Evolutionary conservation across 805 yeast genomes (phyloP), one percentile per base, ranked within the genome.

Genomic region (Kazachstania kunashirensis): DNA sequence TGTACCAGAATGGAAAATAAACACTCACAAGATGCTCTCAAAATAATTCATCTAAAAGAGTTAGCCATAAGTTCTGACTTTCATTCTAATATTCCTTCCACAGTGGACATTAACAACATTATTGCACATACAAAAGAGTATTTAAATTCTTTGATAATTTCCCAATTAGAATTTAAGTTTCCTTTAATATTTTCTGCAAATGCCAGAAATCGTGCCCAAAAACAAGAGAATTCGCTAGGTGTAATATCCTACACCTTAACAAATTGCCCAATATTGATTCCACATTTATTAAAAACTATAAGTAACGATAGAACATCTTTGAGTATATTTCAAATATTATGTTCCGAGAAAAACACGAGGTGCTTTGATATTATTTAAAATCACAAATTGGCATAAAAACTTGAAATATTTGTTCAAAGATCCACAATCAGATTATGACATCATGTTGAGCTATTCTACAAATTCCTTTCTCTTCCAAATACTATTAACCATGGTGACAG

Each of bases 161-260:
- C 61, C 0, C 55, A 61, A 31, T 42, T 61, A 34, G 67, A 62
- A 34, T 55, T 58, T 29, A 52, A 50, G 25, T 53, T 49, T 39
- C 66, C 67, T 4, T 38, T 61, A 18, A 52, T 58, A 5, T 62
- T 61, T 34, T 59, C 57, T 11, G 36, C 36, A 16, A 36, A 35
- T 1, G 42, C 53, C 5, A 44, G 65, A 35, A 34, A 37, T 1
- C 34, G 48, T 5, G 40, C 57, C 3, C 31, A 31, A 10, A 17
- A 36, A 14, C 60, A 58, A 31, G 49, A 44, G 30, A 24, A 31
- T 4, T 42, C 48, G 18, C 34, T 52, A 12, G 59, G 53, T 0
- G 52, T 54, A 10, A 40, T 57, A 14, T 57, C 60, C 6, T 54
- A 45, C 34, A 44, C 54, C 2, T 30, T 55, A 38, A 48, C 48